Evolutionary conservation across 306 rosid species (phyloP).

Genomic region (Heteromeles arbutifolia): DNA sequence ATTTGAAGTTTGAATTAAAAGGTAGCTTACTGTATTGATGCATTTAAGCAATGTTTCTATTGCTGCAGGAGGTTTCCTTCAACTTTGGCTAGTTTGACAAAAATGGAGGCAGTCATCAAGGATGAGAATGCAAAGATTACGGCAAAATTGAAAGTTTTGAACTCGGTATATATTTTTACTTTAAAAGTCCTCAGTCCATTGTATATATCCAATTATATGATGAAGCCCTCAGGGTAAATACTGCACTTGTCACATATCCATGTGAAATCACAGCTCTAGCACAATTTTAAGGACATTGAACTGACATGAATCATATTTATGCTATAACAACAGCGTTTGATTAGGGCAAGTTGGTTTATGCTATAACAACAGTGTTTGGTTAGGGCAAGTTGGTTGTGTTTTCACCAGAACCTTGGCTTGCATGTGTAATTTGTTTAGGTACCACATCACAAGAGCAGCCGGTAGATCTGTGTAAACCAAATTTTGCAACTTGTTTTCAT

Average conservation of each 20-base stretch:
- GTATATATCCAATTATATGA: background rate
- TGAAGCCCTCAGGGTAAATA: background rate
- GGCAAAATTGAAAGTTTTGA: slow-evolving; percentile 58
- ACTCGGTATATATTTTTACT: slow-evolving; percentile 49
- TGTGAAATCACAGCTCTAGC: background rate
- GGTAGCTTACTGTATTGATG: slow-evolving; percentile 5
- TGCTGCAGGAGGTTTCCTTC: slow-evolving; percentile 76
- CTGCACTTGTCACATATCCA: background rate
- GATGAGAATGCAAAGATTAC: slow-evolving; percentile 81
- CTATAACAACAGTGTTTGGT: background rate
- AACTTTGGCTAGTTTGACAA: slow-evolving; percentile 71
- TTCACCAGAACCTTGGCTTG: background rate
- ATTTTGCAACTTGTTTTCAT: background rate
- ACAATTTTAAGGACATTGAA: background rate
- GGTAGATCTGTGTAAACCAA: background rate
- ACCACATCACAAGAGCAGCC: background rate
- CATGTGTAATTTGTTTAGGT: background rate
- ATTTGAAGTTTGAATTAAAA: slow-evolving; percentile 7
- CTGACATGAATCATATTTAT: background rate
- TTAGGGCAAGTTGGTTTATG: background rate
- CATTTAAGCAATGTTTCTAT: slow-evolving; percentile 12
- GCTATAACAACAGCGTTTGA: background rate
- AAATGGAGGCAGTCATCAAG: slow-evolving; percentile 67
- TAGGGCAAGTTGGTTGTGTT: background rate
- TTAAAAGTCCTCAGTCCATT: background rate